These are phyloP conservation scores for Paspalum vaginatum DNA, from an alignment of 176 grass and related monocot species.

Conservation along the genomic window DNA sequence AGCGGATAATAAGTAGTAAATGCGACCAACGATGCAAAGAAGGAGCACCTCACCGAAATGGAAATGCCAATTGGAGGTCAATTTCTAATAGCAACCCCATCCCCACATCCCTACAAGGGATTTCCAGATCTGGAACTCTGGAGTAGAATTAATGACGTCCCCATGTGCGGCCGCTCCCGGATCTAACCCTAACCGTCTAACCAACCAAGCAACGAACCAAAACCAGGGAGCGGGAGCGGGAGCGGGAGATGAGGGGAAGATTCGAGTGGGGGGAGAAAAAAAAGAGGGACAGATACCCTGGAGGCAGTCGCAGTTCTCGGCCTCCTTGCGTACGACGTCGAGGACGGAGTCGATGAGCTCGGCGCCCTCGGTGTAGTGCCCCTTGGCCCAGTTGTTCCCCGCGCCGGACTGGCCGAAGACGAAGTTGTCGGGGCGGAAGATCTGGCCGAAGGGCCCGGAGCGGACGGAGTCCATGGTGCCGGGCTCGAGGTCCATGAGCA, in stretches of 20 bases:
- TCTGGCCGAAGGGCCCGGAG: slow-evolving; percentile 78
- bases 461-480: slow-evolving; percentile 90
- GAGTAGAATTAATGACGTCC: not conserved
- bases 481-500: slow-evolving; percentile 95
- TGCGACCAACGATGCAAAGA: not conserved
- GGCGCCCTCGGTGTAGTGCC: slow-evolving; percentile 92
- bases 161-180: not conserved
- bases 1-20: not conserved
- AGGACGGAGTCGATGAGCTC: slow-evolving; percentile 94
- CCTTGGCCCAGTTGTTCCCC: slow-evolving; percentile 97
- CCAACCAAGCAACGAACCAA: not conserved
- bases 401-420: slow-evolving; percentile 94
- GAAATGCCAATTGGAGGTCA: not conserved
- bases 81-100: not conserved
- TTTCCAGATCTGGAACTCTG: slow-evolving; percentile 24
- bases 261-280: not conserved
- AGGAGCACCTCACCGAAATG: not conserved
- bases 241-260: not conserved
- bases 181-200: slow-evolving; percentile 15
- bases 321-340: slow-evolving; percentile 97
- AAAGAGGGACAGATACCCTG: slow-evolving; percentile 52
- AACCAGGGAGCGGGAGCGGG: not conserved
- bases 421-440: slow-evolving; percentile 97
- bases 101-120: not conserved
- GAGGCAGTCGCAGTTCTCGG: slow-evolving; percentile 95